These are phyloP conservation scores for Aegilops speltoides DNA, from an alignment of 176 grass and related monocot genomes.

Conservation along the genomic window DNA sequence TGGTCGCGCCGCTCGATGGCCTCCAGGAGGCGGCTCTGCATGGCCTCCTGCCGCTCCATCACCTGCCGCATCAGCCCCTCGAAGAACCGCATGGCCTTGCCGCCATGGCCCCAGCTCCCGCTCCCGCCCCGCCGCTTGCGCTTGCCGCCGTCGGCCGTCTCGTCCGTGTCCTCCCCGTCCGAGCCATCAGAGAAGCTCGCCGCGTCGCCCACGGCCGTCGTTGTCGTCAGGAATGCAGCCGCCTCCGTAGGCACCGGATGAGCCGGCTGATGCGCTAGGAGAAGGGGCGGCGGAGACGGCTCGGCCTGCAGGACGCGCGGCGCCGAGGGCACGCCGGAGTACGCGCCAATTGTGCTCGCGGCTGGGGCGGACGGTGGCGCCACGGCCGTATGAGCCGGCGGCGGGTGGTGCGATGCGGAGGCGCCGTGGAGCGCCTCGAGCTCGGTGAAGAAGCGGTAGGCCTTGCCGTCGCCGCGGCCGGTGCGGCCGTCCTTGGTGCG, in stretches of 20 bases:
- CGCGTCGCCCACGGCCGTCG: conserved; percentile 15
- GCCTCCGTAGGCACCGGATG: background rate
- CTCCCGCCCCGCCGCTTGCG: conserved; percentile 30
- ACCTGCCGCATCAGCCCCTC: conserved; percentile 66
- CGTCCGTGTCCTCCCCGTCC: conserved; percentile 48
- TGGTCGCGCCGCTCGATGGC: conserved; percentile 62
- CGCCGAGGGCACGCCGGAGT: background rate
- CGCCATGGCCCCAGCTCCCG: background rate
- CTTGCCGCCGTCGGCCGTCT: conserved; percentile 53
- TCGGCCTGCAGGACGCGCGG: background rate
- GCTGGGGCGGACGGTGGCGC: background rate
- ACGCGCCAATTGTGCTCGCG: background rate
- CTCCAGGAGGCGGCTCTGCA: conserved; percentile 61
- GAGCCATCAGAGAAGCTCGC: conserved; percentile 49
- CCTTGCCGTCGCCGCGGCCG: conserved; percentile 65
- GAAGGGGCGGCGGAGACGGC: conserved; percentile 8
- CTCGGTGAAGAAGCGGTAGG: conserved; percentile 92
- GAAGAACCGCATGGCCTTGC: conserved; percentile 63
- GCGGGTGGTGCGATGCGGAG: background rate
- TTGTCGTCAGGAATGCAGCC: background rate
- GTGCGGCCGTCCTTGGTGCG: conserved; percentile 83
- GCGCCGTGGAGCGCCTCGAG: conserved; percentile 79
- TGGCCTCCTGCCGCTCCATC: conserved; percentile 75
- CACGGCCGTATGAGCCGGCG: background rate
- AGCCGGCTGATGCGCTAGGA: background rate